Evolutionary conservation across 2,329 filamentous ascomycete species (phyloP).

Genomic region (Chrysosporium queenslandicum): DNA sequence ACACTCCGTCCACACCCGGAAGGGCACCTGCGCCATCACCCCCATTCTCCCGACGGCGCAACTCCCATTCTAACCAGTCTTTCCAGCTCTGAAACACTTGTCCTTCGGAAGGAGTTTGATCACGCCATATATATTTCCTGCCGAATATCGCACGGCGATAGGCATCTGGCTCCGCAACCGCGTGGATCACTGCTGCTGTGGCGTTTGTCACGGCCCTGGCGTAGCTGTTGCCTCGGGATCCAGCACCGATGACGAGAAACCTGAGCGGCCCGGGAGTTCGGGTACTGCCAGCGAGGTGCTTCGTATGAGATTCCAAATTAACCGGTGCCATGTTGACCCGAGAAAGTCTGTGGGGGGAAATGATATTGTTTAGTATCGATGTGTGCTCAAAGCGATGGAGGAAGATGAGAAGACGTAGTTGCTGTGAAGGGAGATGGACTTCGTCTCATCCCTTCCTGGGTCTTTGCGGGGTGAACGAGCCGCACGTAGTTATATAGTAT

Average conservation of each 20-base stretch:
- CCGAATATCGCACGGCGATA: conserved; percentile 69
- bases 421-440: neutral
- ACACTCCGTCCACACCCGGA: conserved; percentile 52
- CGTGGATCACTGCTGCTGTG: conserved; percentile 59
- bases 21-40: conserved; percentile 35
- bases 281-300: neutral
- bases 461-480: neutral
- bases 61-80: conserved; percentile 66
- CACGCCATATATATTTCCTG: conserved; percentile 61
- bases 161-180: conserved; percentile 68
- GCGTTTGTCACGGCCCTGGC: conserved; percentile 56
- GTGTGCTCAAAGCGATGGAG: too few species aligned
- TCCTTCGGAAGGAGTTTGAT: conserved; percentile 43
- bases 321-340: neutral
- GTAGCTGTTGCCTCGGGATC: conserved; percentile 67
- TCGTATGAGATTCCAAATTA: neutral
- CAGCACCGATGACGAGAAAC: conserved; percentile 72
- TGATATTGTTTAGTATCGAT: too few species aligned
- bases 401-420: neutral
- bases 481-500: too few species aligned
- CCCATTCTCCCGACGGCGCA: conserved; percentile 47
- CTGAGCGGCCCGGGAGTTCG: conserved; percentile 37
- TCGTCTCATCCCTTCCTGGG: too few species aligned
- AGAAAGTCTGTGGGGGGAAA: neutral
- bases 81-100: conserved; percentile 65